Conservation (phyloP, 768 basidiomycete genomes). For the Russula foetens region DNA sequence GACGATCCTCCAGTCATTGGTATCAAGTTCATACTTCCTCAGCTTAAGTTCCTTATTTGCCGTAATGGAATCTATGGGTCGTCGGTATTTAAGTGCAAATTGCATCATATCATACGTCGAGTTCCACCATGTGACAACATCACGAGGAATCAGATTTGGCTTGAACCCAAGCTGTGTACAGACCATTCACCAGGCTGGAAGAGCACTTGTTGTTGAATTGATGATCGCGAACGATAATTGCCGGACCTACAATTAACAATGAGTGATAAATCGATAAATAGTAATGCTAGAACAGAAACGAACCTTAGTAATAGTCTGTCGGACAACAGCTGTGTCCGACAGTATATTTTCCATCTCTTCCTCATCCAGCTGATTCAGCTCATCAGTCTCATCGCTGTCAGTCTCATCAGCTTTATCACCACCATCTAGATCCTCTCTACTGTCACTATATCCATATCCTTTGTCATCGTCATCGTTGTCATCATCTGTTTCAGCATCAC, state of each 20-base stretch:
- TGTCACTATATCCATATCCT: background rate
- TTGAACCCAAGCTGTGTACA: background rate
- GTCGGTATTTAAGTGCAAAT: conserved; percentile 14
- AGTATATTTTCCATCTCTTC: no score
- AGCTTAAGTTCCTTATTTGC: background rate
- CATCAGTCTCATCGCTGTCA: no score
- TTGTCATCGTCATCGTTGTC: background rate
- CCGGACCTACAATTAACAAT: no score
- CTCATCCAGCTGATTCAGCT: no score
- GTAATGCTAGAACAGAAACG: no score
- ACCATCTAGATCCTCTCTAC: background rate
- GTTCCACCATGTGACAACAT: conserved; percentile 27
- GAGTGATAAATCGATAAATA: no score
- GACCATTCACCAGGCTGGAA: background rate
- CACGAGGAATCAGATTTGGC: background rate
- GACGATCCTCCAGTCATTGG: background rate
- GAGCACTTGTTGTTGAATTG: background rate
- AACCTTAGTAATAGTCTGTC: no score
- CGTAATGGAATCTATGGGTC: conserved; percentile 7
- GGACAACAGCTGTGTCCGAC: no score
- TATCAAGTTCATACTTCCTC: conserved; percentile 2
- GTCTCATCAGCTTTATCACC: no score
- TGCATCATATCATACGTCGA: conserved; percentile 15
- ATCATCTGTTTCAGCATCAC: no score
- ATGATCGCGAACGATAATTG: background rate